Evolutionary conservation across 2,329 filamentous ascomycete species (phyloP).

Genomic region (Ophiostoma novo-ulmi): DNA sequence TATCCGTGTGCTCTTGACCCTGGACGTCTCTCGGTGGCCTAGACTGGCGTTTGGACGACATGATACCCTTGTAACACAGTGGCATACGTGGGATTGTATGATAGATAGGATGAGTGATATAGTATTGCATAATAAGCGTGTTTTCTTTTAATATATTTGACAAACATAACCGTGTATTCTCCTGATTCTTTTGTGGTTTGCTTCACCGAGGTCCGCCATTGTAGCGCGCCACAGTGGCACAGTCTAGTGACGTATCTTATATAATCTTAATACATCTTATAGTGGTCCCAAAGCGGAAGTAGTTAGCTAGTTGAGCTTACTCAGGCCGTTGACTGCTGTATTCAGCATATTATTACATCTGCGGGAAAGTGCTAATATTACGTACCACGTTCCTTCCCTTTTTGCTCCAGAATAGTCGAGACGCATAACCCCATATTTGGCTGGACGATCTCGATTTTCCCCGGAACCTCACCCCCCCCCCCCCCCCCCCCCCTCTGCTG

Average conservation of each 20-base stretch:
- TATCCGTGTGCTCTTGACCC: not conserved
- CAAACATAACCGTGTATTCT: not conserved
- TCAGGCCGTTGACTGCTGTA: slow-evolving; percentile 10
- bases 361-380: not conserved
- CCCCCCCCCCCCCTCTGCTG: not conserved
- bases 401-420: slow-evolving; percentile 1
- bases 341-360: not conserved
- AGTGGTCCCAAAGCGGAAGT: slow-evolving; percentile 8
- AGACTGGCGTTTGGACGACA: slow-evolving; percentile 3
- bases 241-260: slow-evolving; percentile 14
- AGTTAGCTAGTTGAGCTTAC: not conserved
- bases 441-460: slow-evolving; percentile 5
- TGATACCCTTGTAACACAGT: slow-evolving; percentile 20
- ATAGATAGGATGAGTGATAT: slow-evolving; percentile 17
- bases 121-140: not conserved
- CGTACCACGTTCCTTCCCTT: slow-evolving; percentile 11
- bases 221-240: not conserved
- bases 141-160: not conserved
- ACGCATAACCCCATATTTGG: slow-evolving; percentile 13
- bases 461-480: not conserved
- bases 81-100: slow-evolving; percentile 3
- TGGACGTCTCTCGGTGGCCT: not conserved
- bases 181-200: not conserved
- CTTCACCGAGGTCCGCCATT: not conserved
- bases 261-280: not conserved